phyloP scores from a whole-genome alignment of 2,329 filamentous ascomycete species.

The Cladosporium sp. region DNA sequence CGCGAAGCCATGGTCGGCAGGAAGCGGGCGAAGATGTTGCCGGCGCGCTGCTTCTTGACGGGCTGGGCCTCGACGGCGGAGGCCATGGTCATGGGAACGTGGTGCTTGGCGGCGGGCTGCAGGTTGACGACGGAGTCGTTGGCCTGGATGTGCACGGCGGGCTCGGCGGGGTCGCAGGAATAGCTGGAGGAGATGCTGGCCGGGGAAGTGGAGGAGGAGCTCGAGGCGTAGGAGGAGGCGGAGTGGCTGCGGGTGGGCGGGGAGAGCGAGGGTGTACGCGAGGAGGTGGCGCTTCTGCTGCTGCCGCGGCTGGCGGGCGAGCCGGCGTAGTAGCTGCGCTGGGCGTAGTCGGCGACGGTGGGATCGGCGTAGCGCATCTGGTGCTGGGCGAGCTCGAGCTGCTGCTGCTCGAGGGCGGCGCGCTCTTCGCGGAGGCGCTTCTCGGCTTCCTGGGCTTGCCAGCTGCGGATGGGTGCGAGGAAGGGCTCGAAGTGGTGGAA shows the following conservation, averaged over 20 bases:
- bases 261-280: constrained; percentile 45
- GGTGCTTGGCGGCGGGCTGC: constrained; percentile 26
- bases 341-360: constrained; percentile 23
- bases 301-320: constrained; percentile 23
- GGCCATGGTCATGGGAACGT: constrained; percentile 17
- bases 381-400: constrained; percentile 35
- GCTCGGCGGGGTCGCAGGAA: constrained; percentile 25
- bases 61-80: constrained; percentile 27
- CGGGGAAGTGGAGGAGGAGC: constrained; percentile 29
- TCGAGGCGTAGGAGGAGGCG: constrained; percentile 29
- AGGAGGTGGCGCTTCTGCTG: constrained; percentile 28
- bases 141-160: constrained; percentile 28
- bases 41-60: constrained; percentile 31
- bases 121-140: constrained; percentile 41
- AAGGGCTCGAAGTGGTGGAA: constrained; percentile 83
- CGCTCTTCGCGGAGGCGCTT: constrained; percentile 42
- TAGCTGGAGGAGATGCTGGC: constrained; percentile 31
- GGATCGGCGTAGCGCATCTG: constrained; percentile 32
- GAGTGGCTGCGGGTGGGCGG: constrained; percentile 38
- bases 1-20: constrained; percentile 25
- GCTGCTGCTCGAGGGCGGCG: constrained; percentile 28
- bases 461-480: constrained; percentile 71
- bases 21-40: constrained; percentile 34
- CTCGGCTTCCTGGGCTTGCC: constrained; percentile 48
- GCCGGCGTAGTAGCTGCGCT: constrained; percentile 24